Percentiles rank a stretch among this genome's conserved stretches.
Conservation (phyloP, 2,329 filamentous ascomycete species). For the Monosporascus sp. region DNA sequence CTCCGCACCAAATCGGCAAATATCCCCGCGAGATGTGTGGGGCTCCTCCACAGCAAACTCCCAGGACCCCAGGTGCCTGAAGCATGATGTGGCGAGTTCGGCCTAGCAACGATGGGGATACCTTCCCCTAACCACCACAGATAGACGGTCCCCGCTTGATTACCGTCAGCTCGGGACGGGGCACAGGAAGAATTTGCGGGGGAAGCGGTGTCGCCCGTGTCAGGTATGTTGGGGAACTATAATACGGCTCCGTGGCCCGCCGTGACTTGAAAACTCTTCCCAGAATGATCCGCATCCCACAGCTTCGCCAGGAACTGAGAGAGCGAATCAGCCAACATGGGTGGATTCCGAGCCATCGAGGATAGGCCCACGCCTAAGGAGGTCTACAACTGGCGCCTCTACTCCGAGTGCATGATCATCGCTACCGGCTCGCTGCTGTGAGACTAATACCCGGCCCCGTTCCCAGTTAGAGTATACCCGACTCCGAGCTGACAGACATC, state of each 20-base stretch:
- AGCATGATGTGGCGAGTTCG: not conserved
- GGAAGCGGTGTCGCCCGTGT: not conserved
- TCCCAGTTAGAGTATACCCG: conserved; percentile 1
- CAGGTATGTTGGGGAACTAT: not conserved
- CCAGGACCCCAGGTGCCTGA: too few species aligned
- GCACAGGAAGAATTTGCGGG: not conserved
- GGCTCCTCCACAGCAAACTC: too few species aligned
- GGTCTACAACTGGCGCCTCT: conserved; percentile 49
- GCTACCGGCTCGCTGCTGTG: conserved; percentile 40
- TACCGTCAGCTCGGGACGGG: not conserved
- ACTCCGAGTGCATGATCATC: conserved; percentile 42
- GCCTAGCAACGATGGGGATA: not conserved
- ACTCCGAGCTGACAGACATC: not conserved
- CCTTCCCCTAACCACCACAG: not conserved
- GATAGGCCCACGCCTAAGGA: conserved; percentile 50
- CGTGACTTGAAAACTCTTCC: not conserved
- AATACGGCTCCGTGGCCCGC: not conserved
- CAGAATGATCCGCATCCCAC: not conserved
- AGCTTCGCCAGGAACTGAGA: not conserved
- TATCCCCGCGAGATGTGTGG: too few species aligned
- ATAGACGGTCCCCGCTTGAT: not conserved
- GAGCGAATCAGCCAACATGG: conserved; percentile 21
- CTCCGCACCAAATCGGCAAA: too few species aligned
- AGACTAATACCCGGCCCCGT: conserved; percentile 5
- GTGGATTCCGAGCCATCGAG: conserved; percentile 42